Base-by-base conservation (phyloP, 768 basidiomycete species). In the Kwoniella shandongensis region DNA sequence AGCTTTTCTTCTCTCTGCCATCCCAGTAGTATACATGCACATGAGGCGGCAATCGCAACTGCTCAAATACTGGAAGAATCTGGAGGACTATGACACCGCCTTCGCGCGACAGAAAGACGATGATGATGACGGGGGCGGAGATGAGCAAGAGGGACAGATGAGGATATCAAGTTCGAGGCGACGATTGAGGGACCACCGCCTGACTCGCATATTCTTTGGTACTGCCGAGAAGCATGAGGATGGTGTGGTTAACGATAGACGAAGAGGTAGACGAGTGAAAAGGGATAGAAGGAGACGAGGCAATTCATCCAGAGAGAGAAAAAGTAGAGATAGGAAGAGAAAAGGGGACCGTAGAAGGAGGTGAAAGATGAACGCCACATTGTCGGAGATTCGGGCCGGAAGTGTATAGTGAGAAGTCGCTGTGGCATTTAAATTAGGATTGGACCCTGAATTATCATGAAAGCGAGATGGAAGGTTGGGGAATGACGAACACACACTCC, bases 1-100 rank as follows among this genome's bases (percentile, higher is more conserved):
- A 1, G 27, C 60, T 11, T 59, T 65, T n/a, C 30, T 62, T 26
- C 17, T 65, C n/a, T 61, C 64, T 2, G 44, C 44, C 18, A 23
- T 51, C 17, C 64, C 64, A 4, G 44, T 54, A 6, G 26, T 65
- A n/a, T 55, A 54, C 40, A 40, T 61, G 5, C 56, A 58, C 20
- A 42, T 55, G 42, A 60, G 47, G 36, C 41, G 54, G 18, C 55
- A 61, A 49, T 18, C 50, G 3, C 51, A 58, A 27, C 38, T 54
- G 29, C 42, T 61, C 13, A 47, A 30, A 22, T 50, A 54, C 15
- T 54, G 54, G 48, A 44, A 48, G 32, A 38, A 61, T 32, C 20
- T 61, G n/a, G 54, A 58, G 20, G 49, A 54, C 48, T 27, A 54
- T 2, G 48, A 51, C 13, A 44, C 44, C 12, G 56, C 55, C 18